A percentile compares a stretch with the other conserved stretches of the same genome.
phyloP scores from a whole-genome alignment of 176 grass and related monocot genomes.

The Ensete glaucum region DNA sequence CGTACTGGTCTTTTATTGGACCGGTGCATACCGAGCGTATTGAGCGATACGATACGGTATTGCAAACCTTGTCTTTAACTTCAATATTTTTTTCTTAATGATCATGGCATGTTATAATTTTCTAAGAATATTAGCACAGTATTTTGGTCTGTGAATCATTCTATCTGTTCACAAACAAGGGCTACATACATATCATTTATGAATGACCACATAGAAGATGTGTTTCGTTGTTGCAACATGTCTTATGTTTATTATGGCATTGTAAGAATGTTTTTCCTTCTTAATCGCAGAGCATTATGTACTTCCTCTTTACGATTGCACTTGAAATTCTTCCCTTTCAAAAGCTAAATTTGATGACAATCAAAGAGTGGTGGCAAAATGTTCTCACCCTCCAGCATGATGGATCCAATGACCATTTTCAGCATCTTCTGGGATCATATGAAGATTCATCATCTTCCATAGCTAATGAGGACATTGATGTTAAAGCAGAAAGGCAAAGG shows the following conservation, averaged over 20 bases:
- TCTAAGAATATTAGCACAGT: too few species aligned
- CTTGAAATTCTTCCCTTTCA: conserved; percentile 26
- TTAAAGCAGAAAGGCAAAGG: conserved; percentile 32
- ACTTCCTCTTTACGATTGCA: conserved; percentile 31
- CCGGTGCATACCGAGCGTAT: too few species aligned
- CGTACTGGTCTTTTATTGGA: too few species aligned
- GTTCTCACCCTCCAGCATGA: conserved; percentile 13
- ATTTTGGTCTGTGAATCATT: too few species aligned
- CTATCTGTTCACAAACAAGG: too few species aligned
- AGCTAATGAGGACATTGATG: conserved; percentile 38
- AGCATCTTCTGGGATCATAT: conserved; percentile 27
- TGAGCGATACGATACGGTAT: too few species aligned
- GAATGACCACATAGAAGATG: too few species aligned
- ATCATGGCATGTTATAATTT: too few species aligned
- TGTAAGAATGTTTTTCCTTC: background rate
- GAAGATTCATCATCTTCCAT: conserved; percentile 14
- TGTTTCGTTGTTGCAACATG: too few species aligned
- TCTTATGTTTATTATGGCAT: background rate
- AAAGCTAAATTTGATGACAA: conserved; percentile 28
- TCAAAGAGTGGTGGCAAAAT: conserved; percentile 25
- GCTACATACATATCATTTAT: too few species aligned
- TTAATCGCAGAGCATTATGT: conserved; percentile 29
- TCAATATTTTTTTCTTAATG: too few species aligned
- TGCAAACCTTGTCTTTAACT: too few species aligned
- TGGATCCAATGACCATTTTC: conserved; percentile 12